A percentile compares a stretch with the other conserved stretches of the same genome.
Evolutionary conservation across 2,329 filamentous ascomycete genomes (phyloP).

Genomic region (Fusarium graminum): DNA sequence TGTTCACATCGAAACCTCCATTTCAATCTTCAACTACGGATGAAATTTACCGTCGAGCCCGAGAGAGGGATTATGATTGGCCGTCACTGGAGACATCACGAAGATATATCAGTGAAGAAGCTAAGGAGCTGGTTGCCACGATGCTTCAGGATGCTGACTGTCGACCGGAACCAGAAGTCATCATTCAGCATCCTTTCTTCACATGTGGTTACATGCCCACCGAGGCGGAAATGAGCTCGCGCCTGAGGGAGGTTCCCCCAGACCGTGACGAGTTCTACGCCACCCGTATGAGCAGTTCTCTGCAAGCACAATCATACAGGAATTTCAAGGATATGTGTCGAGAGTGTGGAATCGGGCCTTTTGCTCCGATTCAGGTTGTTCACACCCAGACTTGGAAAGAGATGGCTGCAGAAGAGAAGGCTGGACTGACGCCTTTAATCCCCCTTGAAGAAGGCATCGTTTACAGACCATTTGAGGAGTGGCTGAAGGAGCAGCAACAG

Average conservation of each 20-base stretch:
- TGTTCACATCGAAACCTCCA: conserved; percentile 95
- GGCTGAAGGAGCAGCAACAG: conserved; percentile 66
- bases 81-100: conserved; percentile 74
- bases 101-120: conserved; percentile 79
- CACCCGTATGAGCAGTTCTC: conserved; percentile 59
- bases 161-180: conserved; percentile 80
- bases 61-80: conserved; percentile 83
- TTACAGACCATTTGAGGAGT: conserved; percentile 74
- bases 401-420: conserved; percentile 76
- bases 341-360: conserved; percentile 71
- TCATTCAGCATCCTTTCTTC: conserved; percentile 86
- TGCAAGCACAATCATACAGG: conserved; percentile 61
- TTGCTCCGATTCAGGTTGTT: conserved; percentile 60
- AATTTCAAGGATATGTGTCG: conserved; percentile 70
- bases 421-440: conserved; percentile 72
- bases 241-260: conserved; percentile 69
- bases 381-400: conserved; percentile 74
- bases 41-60: conserved; percentile 82
- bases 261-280: conserved; percentile 70
- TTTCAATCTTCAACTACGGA: conserved; percentile 94
- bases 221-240: conserved; percentile 68
- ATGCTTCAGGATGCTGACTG: conserved; percentile 81
- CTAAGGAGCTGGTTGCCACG: conserved; percentile 81
- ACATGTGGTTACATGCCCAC: conserved; percentile 79
- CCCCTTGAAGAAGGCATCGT: conserved; percentile 72